These are phyloP conservation scores for Chlamydomonas sphaeroides DNA, from an alignment of 139 green algal genomes.

Conservation along the genomic window DNA sequence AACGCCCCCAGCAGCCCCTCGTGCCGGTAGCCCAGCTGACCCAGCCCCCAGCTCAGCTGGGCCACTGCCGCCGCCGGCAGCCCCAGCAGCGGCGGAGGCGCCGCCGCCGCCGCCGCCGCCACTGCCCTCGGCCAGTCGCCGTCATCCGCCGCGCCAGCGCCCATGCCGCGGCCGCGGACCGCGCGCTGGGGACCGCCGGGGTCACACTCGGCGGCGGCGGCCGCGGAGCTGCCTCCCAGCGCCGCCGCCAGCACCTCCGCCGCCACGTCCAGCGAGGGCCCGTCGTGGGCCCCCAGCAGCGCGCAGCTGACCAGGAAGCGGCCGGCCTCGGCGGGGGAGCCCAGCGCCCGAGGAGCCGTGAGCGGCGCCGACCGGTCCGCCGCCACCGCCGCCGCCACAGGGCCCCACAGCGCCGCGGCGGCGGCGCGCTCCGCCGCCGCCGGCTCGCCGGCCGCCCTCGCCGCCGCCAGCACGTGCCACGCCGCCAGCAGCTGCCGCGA, in stretches of 20 bases:
- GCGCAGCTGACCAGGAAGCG: conserved; percentile 20
- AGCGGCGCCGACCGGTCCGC: neutral
- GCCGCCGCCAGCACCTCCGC: conserved; percentile 11
- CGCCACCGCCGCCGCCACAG: neutral
- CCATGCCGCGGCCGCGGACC: neutral
- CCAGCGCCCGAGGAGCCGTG: neutral
- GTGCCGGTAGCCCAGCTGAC: conserved; percentile 20
- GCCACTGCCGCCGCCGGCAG: neutral
- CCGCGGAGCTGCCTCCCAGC: neutral
- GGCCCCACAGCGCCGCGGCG: neutral
- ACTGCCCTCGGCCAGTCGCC: neutral
- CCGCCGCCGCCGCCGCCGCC: neutral
- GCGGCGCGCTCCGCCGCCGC: neutral
- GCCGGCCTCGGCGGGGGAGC: neutral
- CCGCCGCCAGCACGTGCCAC: conserved; percentile 32
- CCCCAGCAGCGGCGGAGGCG: neutral
- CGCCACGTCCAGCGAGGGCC: neutral
- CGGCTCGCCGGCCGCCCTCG: neutral
- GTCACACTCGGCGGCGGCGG: no score
- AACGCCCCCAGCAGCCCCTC: conserved; percentile 21
- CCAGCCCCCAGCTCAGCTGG: conserved; percentile 21
- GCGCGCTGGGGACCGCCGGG: neutral
- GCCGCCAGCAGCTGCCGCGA: neutral
- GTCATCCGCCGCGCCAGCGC: neutral
- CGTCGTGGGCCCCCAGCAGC: conserved; percentile 2